phyloP scores from a whole-genome alignment of 202 grass and related monocot genomes.

The Zizania palustris region DNA sequence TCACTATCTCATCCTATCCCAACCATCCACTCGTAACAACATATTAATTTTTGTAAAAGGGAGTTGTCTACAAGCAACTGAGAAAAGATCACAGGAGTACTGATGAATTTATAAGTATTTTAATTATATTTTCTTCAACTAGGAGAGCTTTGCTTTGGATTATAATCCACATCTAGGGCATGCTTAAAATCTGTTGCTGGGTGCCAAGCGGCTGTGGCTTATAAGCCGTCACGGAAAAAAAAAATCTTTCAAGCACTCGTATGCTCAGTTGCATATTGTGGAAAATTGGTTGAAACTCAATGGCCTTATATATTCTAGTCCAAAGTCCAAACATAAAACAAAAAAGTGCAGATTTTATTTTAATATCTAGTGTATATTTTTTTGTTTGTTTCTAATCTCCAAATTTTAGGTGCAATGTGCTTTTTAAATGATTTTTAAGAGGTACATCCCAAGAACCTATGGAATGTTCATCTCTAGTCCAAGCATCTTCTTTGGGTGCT shows the following conservation, averaged over 20 bases:
- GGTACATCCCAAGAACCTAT: not conserved
- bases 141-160: too few species aligned
- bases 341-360: not conserved
- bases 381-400: not conserved
- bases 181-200: not conserved
- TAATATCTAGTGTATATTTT: not conserved
- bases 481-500: not conserved
- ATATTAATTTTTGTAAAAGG: not conserved
- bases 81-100: too few species aligned
- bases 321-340: not conserved
- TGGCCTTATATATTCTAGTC: not conserved
- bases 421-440: not conserved
- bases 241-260: too few species aligned
- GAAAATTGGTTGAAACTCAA: not conserved
- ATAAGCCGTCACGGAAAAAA: too few species aligned
- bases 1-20: too few species aligned
- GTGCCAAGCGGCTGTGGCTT: too few species aligned
- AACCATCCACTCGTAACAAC: too few species aligned
- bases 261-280: not conserved
- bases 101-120: too few species aligned
- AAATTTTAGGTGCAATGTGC: not conserved
- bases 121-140: too few species aligned
- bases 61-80: too few species aligned
- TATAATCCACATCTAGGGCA: not conserved
- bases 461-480: not conserved